phyloP scores from a whole-genome alignment of 805 yeast genomes.

The Priceomyces haplophilus region DNA sequence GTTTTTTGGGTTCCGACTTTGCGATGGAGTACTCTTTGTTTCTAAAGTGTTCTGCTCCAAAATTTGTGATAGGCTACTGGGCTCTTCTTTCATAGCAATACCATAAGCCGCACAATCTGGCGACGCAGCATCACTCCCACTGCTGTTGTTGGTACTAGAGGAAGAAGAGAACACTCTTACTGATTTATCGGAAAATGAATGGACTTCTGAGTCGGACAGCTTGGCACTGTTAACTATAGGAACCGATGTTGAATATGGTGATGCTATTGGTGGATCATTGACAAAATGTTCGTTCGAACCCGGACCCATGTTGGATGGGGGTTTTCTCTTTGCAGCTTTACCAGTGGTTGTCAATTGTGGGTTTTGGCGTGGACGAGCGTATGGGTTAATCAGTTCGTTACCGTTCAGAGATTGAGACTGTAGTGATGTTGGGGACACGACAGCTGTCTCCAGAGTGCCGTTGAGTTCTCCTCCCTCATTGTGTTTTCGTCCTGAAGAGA shows the following conservation, averaged over 20 bases:
- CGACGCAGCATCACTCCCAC: slow-evolving; percentile 1
- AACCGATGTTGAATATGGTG: background rate
- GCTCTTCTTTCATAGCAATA: background rate
- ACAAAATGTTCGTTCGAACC: background rate
- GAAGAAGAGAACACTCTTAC: slow-evolving; percentile 3
- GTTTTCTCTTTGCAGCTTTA: background rate
- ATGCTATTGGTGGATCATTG: background rate
- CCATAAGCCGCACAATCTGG: background rate
- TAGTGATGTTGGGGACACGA: slow-evolving; percentile 5
- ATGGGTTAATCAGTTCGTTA: slow-evolving; percentile 1
- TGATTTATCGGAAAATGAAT: slow-evolving; percentile 1
- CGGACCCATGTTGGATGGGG: background rate
- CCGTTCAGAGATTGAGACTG: background rate
- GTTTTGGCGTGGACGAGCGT: slow-evolving; percentile 4
- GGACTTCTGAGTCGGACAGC: slow-evolving; percentile 1
- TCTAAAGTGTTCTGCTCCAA: background rate
- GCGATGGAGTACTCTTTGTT: background rate
- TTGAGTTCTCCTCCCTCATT: background rate
- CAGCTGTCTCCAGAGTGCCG: slow-evolving; percentile 10
- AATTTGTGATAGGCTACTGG: background rate
- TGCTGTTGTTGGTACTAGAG: background rate
- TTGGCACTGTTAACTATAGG: background rate
- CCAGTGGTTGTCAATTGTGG: background rate
- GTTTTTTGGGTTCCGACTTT: slow-evolving; percentile 1
- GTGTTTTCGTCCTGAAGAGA: background rate